These are phyloP conservation scores for Termitomyces sp. DNA, from an alignment of 768 basidiomycete genomes.

Conservation along the genomic window DNA sequence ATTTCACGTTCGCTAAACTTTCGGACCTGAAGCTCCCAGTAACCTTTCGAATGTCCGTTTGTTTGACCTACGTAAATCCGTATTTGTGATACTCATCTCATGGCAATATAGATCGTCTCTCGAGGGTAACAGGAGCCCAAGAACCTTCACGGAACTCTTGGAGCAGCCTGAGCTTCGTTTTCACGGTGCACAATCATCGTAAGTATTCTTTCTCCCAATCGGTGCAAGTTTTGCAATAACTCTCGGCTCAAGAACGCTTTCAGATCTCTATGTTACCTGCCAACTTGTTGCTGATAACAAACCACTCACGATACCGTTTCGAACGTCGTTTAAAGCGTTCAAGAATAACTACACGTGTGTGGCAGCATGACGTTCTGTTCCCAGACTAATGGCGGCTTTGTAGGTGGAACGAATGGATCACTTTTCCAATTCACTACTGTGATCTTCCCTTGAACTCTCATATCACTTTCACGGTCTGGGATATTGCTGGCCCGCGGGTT, in stretches of 20 bases:
- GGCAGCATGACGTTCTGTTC: neutral
- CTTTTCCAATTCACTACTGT: conserved; percentile 87
- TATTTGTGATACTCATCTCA: neutral
- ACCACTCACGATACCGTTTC: conserved; percentile 85
- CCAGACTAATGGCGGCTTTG: neutral
- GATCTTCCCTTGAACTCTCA: conserved; percentile 89
- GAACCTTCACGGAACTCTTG: conserved; percentile 72
- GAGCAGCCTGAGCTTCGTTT: conserved; percentile 80
- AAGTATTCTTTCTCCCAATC: conserved; percentile 21
- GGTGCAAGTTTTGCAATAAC: conserved; percentile 21
- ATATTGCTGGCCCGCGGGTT: conserved; percentile 78
- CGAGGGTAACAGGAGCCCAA: conserved; percentile 72
- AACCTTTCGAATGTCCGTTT: conserved; percentile 73
- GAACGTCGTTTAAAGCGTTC: conserved; percentile 91
- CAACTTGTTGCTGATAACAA: conserved; percentile 93
- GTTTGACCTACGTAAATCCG: neutral
- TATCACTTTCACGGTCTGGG: conserved; percentile 93
- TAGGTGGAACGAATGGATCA: conserved; percentile 92
- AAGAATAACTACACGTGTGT: conserved; percentile 70
- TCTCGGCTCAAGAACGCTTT: conserved; percentile 56
- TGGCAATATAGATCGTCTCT: conserved; percentile 60
- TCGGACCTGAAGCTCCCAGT: conserved; percentile 85
- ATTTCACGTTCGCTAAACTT: conserved; percentile 89
- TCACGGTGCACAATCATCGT: conserved; percentile 80
- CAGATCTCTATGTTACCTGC: conserved; percentile 92